Evolutionary conservation across 371 early-diverging fungal genomes (phyloP).

Genomic region (Dichotomocladium elegans): DNA sequence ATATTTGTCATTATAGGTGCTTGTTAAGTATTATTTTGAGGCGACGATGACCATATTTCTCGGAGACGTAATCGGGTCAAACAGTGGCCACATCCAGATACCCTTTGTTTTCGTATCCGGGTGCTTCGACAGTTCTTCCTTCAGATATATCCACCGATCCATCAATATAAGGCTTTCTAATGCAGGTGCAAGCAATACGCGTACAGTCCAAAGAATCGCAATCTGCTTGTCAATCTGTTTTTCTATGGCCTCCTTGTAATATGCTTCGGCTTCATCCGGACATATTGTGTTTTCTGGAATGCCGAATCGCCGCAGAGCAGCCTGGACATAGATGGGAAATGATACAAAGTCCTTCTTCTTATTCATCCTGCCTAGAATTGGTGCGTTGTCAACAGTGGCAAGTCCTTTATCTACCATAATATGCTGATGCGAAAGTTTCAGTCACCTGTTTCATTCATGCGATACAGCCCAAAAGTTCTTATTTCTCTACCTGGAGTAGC

Average conservation of each 20-base stretch:
- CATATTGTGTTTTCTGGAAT: constrained; percentile 42
- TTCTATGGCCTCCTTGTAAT: constrained; percentile 23
- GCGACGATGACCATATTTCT: constrained; percentile 41
- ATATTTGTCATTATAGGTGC: too few species aligned
- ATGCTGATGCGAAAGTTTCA: constrained; percentile 18
- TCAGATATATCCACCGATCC: constrained; percentile 69
- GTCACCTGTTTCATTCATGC: neutral
- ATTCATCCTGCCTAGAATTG: constrained; percentile 59
- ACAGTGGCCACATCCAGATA: constrained; percentile 43
- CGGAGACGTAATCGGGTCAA: constrained; percentile 34
- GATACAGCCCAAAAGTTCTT: neutral
- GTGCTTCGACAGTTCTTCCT: constrained; percentile 27
- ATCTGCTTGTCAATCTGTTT: constrained; percentile 54
- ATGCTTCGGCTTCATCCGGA: constrained; percentile 37
- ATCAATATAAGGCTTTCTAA: constrained; percentile 75
- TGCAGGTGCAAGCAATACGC: constrained; percentile 69
- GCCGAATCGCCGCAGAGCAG: constrained; percentile 38
- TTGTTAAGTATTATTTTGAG: constrained; percentile 34
- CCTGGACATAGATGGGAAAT: constrained; percentile 33
- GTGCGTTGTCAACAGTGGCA: constrained; percentile 44
- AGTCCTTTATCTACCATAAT: constrained; percentile 54
- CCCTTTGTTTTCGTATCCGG: constrained; percentile 11
- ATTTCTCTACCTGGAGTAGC: constrained; percentile 47
- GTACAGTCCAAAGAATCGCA: constrained; percentile 76
- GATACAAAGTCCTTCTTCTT: constrained; percentile 41